phyloP scores from a whole-genome alignment of 2,329 filamentous ascomycete genomes.

The Lasiodiplodia theobromae region DNA sequence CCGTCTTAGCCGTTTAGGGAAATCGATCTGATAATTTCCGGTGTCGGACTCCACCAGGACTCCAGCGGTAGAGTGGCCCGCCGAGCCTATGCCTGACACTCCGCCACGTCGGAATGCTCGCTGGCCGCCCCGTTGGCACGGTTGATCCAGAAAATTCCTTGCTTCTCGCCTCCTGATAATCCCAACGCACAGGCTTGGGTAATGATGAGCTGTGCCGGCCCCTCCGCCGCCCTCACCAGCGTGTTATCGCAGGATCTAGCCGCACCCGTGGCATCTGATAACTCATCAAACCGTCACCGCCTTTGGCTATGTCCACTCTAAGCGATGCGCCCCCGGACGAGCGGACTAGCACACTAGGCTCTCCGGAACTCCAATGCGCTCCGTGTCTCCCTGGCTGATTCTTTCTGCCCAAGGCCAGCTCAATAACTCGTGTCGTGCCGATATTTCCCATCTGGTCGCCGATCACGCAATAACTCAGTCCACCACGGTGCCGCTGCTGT shows the following conservation, averaged over 20 bases:
- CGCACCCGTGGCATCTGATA: slow-evolving; percentile 18
- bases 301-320: not conserved
- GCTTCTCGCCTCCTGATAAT: slow-evolving; percentile 16
- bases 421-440: not conserved
- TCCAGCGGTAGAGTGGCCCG: slow-evolving; percentile 9
- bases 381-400: not conserved
- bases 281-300: slow-evolving; percentile 23
- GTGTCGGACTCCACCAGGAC: slow-evolving; percentile 11
- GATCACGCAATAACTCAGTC: slow-evolving; percentile 21
- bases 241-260: slow-evolving; percentile 29
- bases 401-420: not conserved
- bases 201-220: slow-evolving; percentile 7
- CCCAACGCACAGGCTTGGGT: slow-evolving; percentile 15
- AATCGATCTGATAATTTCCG: slow-evolving; percentile 27
- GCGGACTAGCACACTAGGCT: not conserved
- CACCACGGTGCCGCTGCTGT: not conserved
- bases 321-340: not conserved
- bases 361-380: slow-evolving; percentile 6
- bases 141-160: slow-evolving; percentile 21
- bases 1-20: not conserved
- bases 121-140: slow-evolving; percentile 2
- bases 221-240: slow-evolving; percentile 7
- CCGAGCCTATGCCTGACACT: slow-evolving; percentile 13
- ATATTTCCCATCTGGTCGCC: not conserved
- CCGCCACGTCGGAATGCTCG: slow-evolving; percentile 8